Base-by-base conservation (phyloP, 441 rosid genomes). In the Capsella rubella region DNA sequence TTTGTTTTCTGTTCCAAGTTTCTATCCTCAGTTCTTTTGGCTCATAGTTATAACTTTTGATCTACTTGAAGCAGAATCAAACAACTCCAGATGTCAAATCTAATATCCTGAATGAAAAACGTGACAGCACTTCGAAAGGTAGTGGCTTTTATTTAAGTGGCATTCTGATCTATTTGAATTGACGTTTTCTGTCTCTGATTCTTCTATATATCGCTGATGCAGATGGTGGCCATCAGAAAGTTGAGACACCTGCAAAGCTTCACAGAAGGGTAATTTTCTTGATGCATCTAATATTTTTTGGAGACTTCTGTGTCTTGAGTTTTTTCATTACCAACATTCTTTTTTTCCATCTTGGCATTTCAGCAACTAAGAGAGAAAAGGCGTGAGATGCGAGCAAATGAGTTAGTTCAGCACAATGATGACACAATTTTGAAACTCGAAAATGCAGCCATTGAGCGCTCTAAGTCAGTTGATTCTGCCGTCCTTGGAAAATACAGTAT, bases 401-500 rank as follows among this genome's bases (percentile, higher is more conserved):
- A 87, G 64, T 83, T 95, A 82, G 75, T 84, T 64, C 86, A 77
- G 67, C 90, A 84, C 76, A 93, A 89, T 66, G 87, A 85, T 72
- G 97, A 90, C 77, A 87, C 87, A 9, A 64, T 79, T 69, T 77
- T 91, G 47, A 93, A 87, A 81, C 90, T 93, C 52, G 99, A 95
- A 83, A 93, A 87, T 83, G 90, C 97, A 7, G 98, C 98, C 73
- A 89, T 93, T 73, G 97, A 95, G 78, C 94, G 91, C 37, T 90
- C 99, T 31, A 93, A 90, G 77, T 88, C 95, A 49, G 99, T 95
- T 72, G 99, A 95, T 64, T 89, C 97, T 45, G 92, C 97, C 11
- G 91, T 93, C 79, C 83, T 95, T 53, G 99, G 99, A 18, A 95
- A 93, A 76, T 95, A 91, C 77, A 95, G 83, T 81, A 79, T 93